These are phyloP conservation scores for Aspergillus sclerotialis DNA, from an alignment of 2,329 filamentous ascomycete species.

Conservation along the genomic window DNA sequence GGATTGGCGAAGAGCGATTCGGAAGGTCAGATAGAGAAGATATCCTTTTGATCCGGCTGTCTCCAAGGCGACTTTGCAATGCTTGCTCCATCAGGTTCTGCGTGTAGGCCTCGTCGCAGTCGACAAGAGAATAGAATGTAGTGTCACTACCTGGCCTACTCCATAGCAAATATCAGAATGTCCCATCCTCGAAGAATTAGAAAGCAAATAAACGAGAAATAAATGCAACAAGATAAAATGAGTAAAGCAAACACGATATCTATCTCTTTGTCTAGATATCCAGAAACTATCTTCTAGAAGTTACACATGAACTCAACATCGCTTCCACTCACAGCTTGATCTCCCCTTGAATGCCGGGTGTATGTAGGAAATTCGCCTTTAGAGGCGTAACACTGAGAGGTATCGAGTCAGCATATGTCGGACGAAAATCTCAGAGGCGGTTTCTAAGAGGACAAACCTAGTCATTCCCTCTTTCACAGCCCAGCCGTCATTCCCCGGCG, in stretches of 20 bases:
- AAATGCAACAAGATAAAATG: constrained; percentile 8
- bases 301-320: constrained; percentile 13
- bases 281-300: constrained; percentile 1
- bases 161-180: constrained; percentile 27
- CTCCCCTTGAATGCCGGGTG: constrained; percentile 59
- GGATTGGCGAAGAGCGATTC: constrained; percentile 42
- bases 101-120: constrained; percentile 85
- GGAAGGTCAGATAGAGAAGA: constrained; percentile 43
- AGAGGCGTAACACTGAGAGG: constrained; percentile 70
- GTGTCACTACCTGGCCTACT: constrained; percentile 31
- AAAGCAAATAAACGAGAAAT: constrained; percentile 5
- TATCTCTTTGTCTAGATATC: constrained; percentile 2
- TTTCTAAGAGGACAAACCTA: constrained; percentile 48
- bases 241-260: constrained; percentile 10
- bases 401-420: constrained; percentile 7
- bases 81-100: constrained; percentile 75
- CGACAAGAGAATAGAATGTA: constrained; percentile 62
- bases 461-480: constrained; percentile 80
- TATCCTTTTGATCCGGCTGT: constrained; percentile 50
- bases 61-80: constrained; percentile 56
- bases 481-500: constrained; percentile 87
- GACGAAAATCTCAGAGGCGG: not conserved
- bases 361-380: constrained; percentile 87
- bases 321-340: constrained; percentile 69
- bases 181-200: constrained; percentile 8